Evolutionary conservation across 495 filamentous ascomycete genomes (phyloP).

Genomic region (Penicillium canescens): DNA sequence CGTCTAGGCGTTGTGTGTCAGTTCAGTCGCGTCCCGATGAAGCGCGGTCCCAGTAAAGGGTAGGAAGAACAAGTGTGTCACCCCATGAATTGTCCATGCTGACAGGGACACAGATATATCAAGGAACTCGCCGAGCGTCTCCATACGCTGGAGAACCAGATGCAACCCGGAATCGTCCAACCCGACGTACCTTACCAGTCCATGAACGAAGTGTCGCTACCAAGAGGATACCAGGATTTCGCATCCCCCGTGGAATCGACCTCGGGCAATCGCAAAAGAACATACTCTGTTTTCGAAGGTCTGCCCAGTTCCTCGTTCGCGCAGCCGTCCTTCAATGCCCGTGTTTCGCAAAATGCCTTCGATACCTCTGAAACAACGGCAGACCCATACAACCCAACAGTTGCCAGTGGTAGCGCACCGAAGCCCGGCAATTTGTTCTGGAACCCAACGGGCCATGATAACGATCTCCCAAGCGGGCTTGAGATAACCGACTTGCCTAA

Average conservation of each 20-base stretch:
- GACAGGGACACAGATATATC: conserved; percentile 68
- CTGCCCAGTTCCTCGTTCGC: conserved; percentile 46
- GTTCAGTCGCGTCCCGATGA: conserved; percentile 92
- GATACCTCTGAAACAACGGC: conserved; percentile 41
- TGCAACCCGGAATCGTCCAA: conserved; percentile 49
- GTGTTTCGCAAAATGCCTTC: conserved; percentile 40
- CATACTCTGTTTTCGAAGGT: conserved; percentile 57
- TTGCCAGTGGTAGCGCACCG: conserved; percentile 28
- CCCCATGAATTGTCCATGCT: conserved; percentile 10
- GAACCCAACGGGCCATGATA: conserved; percentile 36
- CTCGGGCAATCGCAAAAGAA: conserved; percentile 52
- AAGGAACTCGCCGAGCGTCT: conserved; percentile 92
- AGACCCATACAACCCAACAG: conserved; percentile 42
- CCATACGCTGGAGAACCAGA: conserved; percentile 75
- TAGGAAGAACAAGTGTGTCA: conserved; percentile 36
- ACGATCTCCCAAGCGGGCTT: conserved; percentile 35
- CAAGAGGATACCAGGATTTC: conserved; percentile 49
- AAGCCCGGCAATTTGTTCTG: conserved; percentile 43
- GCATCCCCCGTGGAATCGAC: conserved; percentile 45
- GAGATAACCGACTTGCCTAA: conserved; percentile 40
- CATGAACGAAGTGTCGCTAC: conserved; percentile 49
- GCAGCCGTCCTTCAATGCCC: conserved; percentile 46
- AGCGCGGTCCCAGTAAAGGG: conserved; percentile 95
- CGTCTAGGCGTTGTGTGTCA: conserved; percentile 75
- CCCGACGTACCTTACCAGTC: conserved; percentile 46